Evolutionary conservation across 2,329 filamentous ascomycete genomes (phyloP).

Genomic region (Cordyceps cateniannulata): DNA sequence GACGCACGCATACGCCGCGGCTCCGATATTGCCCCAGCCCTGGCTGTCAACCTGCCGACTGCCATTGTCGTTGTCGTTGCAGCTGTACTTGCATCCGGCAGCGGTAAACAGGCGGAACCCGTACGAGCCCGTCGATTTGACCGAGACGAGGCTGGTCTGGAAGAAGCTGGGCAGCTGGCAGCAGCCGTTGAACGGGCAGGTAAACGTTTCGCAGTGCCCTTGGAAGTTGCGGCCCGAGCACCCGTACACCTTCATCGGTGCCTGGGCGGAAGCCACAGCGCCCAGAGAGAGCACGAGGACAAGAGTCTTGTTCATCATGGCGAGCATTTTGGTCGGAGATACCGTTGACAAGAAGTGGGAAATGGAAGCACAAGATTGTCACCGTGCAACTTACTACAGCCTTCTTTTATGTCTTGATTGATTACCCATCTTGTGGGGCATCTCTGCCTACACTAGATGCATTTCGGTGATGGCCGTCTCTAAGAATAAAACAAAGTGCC

Average conservation of each 20-base stretch:
- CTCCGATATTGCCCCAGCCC: slow-evolving; percentile 10
- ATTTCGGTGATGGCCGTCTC: no score
- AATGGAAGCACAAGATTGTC: no score
- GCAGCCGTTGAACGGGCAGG: slow-evolving; percentile 2
- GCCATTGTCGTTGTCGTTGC: slow-evolving; percentile 8
- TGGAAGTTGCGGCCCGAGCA: slow-evolving; percentile 2
- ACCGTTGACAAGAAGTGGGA: neutral
- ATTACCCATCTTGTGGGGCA: no score
- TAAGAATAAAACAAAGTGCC: no score
- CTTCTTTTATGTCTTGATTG: no score
- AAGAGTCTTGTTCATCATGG: neutral
- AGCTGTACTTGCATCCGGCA: neutral
- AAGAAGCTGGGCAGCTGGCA: slow-evolving; percentile 8
- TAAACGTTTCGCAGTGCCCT: slow-evolving; percentile 3
- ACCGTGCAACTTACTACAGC: no score
- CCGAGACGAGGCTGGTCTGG: slow-evolving; percentile 7
- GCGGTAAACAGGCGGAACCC: slow-evolving; percentile 2
- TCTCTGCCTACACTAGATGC: no score
- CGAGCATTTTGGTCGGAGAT: neutral
- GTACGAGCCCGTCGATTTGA: slow-evolving; percentile 8
- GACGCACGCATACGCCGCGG: slow-evolving; percentile 5
- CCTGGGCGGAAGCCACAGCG: neutral
- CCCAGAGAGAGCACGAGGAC: slow-evolving; percentile 3
- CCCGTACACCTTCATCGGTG: neutral
- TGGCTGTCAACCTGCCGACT: slow-evolving; percentile 2